Evolutionary conservation across 192 early-diverging fungal species (phyloP), one percentile per base, ranked within the genome.

Genomic region (Rhizoclosmatium globosum): DNA sequence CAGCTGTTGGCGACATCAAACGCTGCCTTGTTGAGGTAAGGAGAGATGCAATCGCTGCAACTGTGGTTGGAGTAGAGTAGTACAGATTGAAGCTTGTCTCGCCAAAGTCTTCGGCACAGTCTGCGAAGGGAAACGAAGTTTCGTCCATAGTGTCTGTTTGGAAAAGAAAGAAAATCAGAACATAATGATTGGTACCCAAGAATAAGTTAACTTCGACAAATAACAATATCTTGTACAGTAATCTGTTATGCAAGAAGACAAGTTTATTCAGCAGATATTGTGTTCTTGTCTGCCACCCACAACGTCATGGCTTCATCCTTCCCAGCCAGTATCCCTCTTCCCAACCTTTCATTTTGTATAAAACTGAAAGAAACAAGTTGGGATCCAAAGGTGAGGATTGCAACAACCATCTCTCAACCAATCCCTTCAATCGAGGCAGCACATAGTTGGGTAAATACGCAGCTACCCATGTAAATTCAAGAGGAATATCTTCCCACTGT

Each of bases 331-430:
- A 44, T 68, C 13, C 15, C 13, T 68, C 38, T 9, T 71, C 69
- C 69, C 69, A 71, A 1, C 69, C 69, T 38, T 56, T 71, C 69
- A 71, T 71, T 71, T 71, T 15, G 17, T 56, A 71, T 6, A 71
- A 46, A 1, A 71, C 38, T 15, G 69, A 56, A 17, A 71, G 7
- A 57, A 71, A 71, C 21, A 71, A 42, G 9, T 38, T 11, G 13
- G 69, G 69, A 11, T 71, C 50, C 7, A 9, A 6, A 17, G 19
- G 21, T 2, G 1, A 31, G 4, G n/a, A 17, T 11, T 23, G 19
- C 2, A 7, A 39, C 48, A 71, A 41, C 69, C 69, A 71, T 23
- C 38, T 13, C 41, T 71, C 69, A 17, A 56, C 46, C 15, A 71
- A 11, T 7, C 50, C 50, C 15, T 38, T 48, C 15, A 71, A 42